phyloP scores from a whole-genome alignment of 805 yeast genomes.

The Metschnikowia hibisci region DNA sequence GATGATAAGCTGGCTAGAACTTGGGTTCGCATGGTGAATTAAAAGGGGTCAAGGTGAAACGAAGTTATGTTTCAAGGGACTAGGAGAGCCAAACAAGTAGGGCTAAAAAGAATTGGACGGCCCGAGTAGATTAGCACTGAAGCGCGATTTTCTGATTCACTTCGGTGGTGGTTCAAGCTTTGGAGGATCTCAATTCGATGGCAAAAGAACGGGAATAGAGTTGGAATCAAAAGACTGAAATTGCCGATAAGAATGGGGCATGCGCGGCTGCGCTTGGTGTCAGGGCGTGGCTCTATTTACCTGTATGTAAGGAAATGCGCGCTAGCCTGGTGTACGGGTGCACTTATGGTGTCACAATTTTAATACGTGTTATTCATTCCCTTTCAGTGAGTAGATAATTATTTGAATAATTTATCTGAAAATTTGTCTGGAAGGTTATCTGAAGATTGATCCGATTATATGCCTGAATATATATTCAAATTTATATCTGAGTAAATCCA shows the following conservation, averaged over 20 bases:
- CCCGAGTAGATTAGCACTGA: too few relatives aligned
- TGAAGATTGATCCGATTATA: too few relatives aligned
- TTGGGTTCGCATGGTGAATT: conserved; percentile 12
- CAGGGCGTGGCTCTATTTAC: conserved; percentile 1
- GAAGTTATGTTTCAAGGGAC: too few relatives aligned
- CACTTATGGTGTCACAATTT: too few relatives aligned
- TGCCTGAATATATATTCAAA: too few relatives aligned
- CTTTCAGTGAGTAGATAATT: too few relatives aligned
- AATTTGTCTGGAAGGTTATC: too few relatives aligned
- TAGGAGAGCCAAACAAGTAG: neutral
- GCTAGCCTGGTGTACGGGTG: neutral
- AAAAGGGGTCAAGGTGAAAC: neutral
- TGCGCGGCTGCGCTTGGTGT: conserved; percentile 5
- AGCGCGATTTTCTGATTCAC: too few relatives aligned
- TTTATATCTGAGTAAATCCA: too few relatives aligned
- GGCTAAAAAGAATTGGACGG: neutral
- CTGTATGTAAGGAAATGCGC: neutral
- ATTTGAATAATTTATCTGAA: too few relatives aligned
- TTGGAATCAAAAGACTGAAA: neutral
- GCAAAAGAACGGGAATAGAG: neutral
- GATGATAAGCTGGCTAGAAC: conserved; percentile 35
- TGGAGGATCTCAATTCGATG: neutral
- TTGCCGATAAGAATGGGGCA: conserved; percentile 2
- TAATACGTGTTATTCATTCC: too few relatives aligned
- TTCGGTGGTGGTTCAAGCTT: too few relatives aligned